Conservation (phyloP, 228 moss, liverwort and hornwort species). For the Sphagnum fallax region DNA sequence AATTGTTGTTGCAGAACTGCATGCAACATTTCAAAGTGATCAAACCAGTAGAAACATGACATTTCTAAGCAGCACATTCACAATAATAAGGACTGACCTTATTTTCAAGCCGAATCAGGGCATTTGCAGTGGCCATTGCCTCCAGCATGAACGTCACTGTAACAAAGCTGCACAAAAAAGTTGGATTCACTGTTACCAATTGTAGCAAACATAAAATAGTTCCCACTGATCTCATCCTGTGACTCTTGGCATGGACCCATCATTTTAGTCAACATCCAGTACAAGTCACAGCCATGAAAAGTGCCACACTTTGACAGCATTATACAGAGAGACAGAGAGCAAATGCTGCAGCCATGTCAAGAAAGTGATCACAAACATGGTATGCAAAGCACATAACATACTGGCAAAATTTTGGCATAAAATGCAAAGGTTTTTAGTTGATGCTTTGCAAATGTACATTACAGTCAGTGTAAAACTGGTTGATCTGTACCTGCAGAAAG, state of each 20-base stretch:
- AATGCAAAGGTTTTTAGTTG: background rate
- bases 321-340: too few species aligned
- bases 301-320: too few species aligned
- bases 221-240: background rate
- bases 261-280: too few species aligned
- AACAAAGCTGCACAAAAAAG: conserved; percentile 63
- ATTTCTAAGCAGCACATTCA: background rate
- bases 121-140: conserved; percentile 94
- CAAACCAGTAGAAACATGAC: background rate
- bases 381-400: background rate
- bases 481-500: conserved; percentile 56
- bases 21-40: too few species aligned
- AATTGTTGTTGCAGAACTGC: too few species aligned
- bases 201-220: background rate
- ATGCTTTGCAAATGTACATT: background rate
- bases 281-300: too few species aligned
- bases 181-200: background rate
- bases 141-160: conserved; percentile 90
- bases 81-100: conserved; percentile 30
- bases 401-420: background rate
- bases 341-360: background rate
- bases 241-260: too few species aligned
- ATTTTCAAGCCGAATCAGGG: conserved; percentile 59
- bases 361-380: background rate
- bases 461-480: background rate